A percentile compares a stretch with the other conserved stretches of the same genome.
Conservation (phyloP, 1,284 basidiomycete genomes). For the Cutaneotrichosporon arboriforme region DNA sequence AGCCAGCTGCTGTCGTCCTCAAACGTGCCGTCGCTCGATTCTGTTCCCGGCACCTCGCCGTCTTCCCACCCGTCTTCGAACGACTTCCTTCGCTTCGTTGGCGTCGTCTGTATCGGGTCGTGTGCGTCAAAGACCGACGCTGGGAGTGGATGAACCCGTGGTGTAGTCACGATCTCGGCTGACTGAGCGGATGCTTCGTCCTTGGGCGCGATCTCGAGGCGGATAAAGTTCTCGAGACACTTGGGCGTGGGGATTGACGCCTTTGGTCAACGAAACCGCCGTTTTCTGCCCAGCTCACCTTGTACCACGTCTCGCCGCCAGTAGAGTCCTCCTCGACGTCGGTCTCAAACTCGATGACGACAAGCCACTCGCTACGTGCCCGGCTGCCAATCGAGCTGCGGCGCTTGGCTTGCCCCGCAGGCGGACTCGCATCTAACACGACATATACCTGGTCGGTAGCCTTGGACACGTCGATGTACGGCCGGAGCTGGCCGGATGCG, state of each 20-base stretch:
- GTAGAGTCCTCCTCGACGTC: conserved; percentile 19
- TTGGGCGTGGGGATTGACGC: conserved; percentile 26
- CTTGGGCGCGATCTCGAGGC: conserved; percentile 28
- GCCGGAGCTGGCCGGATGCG: conserved; percentile 7
- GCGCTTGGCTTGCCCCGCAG: conserved; percentile 1
- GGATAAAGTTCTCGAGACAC: conserved; percentile 39
- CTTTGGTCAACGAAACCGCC: neutral
- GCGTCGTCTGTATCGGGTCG: neutral
- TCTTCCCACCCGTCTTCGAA: conserved; percentile 38
- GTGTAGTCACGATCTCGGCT: conserved; percentile 34
- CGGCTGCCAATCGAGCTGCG: neutral
- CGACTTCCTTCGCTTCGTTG: neutral
- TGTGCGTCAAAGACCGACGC: conserved; percentile 16
- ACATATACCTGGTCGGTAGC: conserved; percentile 36
- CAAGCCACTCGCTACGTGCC: conserved; percentile 35
- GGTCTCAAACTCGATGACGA: conserved; percentile 33
- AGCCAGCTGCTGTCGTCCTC: conserved; percentile 31
- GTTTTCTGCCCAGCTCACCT: conserved; percentile 14
- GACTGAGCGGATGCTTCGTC: conserved; percentile 12
- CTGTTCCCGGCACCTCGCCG: conserved; percentile 27
- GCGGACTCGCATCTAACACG: conserved; percentile 21
- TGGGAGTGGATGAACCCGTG: conserved; percentile 30
- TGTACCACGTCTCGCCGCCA: conserved; percentile 17
- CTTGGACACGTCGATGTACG: conserved; percentile 31
- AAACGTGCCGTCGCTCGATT: conserved; percentile 19